Percentiles rank a stretch among this genome's conserved stretches.
Conservation (phyloP, 345 rosid species). For the Populus nigra region DNA sequence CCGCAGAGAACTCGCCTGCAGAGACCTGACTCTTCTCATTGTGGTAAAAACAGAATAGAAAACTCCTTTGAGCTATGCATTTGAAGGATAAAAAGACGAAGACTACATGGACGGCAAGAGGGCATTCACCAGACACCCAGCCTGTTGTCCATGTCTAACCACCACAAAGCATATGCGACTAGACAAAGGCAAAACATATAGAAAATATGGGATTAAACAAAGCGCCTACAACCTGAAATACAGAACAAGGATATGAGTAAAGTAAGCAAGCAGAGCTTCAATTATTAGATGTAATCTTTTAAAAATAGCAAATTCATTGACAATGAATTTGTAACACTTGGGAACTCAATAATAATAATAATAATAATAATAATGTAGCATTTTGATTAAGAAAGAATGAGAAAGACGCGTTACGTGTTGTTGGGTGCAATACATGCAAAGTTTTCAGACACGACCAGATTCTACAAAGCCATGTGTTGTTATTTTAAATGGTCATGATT, state of each 20-base stretch:
- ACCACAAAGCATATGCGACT: background rate
- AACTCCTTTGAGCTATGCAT: background rate
- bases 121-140: background rate
- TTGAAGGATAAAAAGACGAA: too few species aligned
- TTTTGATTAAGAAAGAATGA: background rate
- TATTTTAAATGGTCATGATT: constrained; percentile 11
- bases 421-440: constrained; percentile 11
- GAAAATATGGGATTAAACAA: background rate
- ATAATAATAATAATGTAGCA: too few species aligned
- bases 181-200: background rate
- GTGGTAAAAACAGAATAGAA: background rate
- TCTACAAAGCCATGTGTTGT: constrained; percentile 20
- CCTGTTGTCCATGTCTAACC: background rate
- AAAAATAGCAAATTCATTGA: constrained; percentile 25
- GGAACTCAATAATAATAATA: background rate
- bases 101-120: background rate
- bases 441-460: constrained; percentile 17
- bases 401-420: constrained; percentile 40
- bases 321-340: background rate
- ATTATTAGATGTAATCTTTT: constrained; percentile 21
- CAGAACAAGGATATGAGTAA: background rate
- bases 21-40: too few species aligned
- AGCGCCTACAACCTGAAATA: too few species aligned
- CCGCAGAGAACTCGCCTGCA: too few species aligned
- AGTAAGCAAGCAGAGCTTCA: constrained; percentile 15